Conservation (phyloP, 192 early-diverging fungal species). For the Lobosporangium transversale region DNA sequence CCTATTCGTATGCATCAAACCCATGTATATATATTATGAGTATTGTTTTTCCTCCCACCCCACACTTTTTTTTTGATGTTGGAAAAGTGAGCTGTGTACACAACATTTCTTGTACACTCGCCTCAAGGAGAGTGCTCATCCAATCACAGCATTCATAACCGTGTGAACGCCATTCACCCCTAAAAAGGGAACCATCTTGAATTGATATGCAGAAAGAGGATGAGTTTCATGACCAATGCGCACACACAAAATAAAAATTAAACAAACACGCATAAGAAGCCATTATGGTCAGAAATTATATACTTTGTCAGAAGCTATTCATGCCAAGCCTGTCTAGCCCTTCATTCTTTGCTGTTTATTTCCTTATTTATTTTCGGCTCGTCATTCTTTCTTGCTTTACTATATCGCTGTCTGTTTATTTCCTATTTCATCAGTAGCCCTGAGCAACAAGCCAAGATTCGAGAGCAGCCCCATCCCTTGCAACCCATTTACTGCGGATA, state of each 20-base stretch:
- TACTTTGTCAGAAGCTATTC: too few species aligned
- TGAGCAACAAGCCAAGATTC: constrained; percentile 51
- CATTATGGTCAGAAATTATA: neutral
- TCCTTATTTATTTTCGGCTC: neutral
- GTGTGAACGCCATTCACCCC: constrained; percentile 14
- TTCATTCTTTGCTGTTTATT: neutral
- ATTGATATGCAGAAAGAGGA: too few species aligned
- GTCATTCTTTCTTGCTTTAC: neutral
- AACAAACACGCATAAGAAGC: neutral
- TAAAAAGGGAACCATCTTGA: neutral
- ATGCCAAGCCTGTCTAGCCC: too few species aligned
- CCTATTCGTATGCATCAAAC: neutral
- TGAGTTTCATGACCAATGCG: neutral
- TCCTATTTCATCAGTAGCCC: constrained; percentile 27
- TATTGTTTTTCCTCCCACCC: neutral
- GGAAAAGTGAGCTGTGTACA: too few species aligned
- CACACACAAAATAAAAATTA: neutral
- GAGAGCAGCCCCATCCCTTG: constrained; percentile 60
- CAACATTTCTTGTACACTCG: neutral
- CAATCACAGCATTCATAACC: constrained; percentile 8
- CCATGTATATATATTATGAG: neutral
- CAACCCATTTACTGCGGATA: constrained; percentile 62
- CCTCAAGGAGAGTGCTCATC: too few species aligned
- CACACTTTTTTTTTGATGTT: neutral
- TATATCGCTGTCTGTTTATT: neutral